Evolutionary conservation across 2,329 filamentous ascomycete species (phyloP).

Genomic region (Phialophora chinensis): DNA sequence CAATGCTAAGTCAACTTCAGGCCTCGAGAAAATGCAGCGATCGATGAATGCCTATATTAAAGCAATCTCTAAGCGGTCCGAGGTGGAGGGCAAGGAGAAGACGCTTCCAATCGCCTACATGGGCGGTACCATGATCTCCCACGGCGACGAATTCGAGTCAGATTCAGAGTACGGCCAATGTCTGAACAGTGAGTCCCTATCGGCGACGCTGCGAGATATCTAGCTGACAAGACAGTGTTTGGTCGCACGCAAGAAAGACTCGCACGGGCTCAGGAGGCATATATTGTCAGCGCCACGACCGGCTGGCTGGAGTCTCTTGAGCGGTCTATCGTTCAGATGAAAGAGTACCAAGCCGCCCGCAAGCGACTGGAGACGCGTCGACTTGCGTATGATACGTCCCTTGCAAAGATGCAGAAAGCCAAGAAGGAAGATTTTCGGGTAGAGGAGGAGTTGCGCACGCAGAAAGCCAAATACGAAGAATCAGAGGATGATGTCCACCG

Average conservation of each 20-base stretch:
- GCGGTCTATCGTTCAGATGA: slow-evolving; percentile 89
- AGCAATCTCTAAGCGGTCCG: slow-evolving; percentile 81
- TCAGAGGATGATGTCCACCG: slow-evolving; percentile 88
- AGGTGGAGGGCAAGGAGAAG: slow-evolving; percentile 88
- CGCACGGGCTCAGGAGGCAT: slow-evolving; percentile 82
- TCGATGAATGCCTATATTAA: slow-evolving; percentile 88
- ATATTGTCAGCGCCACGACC: slow-evolving; percentile 75
- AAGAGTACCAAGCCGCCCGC: slow-evolving; percentile 90
- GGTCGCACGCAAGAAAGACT: slow-evolving; percentile 88
- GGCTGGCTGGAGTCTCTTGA: slow-evolving; percentile 93
- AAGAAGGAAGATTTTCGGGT: slow-evolving; percentile 92
- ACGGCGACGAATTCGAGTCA: slow-evolving; percentile 90
- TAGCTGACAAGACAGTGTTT: slow-evolving; percentile 58
- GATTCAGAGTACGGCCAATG: slow-evolving; percentile 92
- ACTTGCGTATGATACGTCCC: slow-evolving; percentile 87
- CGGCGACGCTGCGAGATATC: background rate
- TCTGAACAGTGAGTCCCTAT: slow-evolving; percentile 65
- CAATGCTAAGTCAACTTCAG: slow-evolving; percentile 54
- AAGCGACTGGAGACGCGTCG: slow-evolving; percentile 93
- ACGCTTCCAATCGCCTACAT: slow-evolving; percentile 78
- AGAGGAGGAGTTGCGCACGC: slow-evolving; percentile 87
- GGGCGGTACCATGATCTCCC: slow-evolving; percentile 81
- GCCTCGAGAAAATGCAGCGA: slow-evolving; percentile 86
- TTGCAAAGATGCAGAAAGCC: slow-evolving; percentile 87
- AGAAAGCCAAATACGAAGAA: slow-evolving; percentile 97